phyloP scores from a whole-genome alignment of 2,329 filamentous ascomycete genomes.

The Xylariaceae sp. region DNA sequence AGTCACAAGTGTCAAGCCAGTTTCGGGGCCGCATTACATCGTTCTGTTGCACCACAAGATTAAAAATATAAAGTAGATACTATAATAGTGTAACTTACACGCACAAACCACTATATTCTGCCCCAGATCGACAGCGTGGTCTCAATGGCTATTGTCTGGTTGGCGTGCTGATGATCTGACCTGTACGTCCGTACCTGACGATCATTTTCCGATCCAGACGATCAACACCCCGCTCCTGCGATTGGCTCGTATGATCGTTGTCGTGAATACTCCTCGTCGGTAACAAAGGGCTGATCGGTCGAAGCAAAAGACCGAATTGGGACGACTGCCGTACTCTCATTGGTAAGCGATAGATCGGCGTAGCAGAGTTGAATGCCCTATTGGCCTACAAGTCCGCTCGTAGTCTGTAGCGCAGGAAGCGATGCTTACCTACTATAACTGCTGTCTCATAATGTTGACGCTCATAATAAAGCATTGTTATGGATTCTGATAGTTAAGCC shows the following conservation, averaged over 20 bases:
- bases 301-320: slow-evolving; percentile 6
- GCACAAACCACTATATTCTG: background rate
- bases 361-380: background rate
- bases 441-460: too few relatives aligned
- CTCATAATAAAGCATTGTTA: too few relatives aligned
- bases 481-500: background rate
- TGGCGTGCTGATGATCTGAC: background rate
- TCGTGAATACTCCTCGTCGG: slow-evolving; percentile 1
- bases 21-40: background rate
- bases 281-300: slow-evolving; percentile 4
- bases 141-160: background rate
- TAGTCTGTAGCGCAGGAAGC: too few relatives aligned
- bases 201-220: slow-evolving; percentile 6
- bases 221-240: background rate
- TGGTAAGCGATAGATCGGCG: slow-evolving; percentile 12
- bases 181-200: slow-evolving; percentile 15
- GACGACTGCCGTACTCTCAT: slow-evolving; percentile 18
- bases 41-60: too few relatives aligned
- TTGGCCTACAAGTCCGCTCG: too few relatives aligned
- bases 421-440: too few relatives aligned
- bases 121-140: slow-evolving; percentile 3
- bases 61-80: too few relatives aligned
- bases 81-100: background rate
- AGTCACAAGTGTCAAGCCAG: background rate
- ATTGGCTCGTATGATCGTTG: slow-evolving; percentile 13